Conservation (phyloP, 306 rosid species). For the Cucumis melo region DNA sequence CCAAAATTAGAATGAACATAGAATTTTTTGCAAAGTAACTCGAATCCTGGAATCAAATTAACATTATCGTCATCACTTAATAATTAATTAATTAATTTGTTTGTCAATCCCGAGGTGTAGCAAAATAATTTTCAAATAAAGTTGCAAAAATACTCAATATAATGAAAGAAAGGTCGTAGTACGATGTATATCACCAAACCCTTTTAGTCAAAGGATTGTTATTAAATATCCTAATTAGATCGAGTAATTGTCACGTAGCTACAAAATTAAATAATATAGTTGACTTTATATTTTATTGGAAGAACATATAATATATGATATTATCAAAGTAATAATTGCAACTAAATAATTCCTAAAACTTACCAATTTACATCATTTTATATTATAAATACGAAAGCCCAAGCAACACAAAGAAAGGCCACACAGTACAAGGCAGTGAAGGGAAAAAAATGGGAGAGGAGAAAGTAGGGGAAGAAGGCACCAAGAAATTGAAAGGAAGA, state of each 20-base stretch:
- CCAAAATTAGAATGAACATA: no score
- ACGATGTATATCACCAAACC: no score
- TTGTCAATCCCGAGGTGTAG: no score
- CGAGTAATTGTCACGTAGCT: background rate
- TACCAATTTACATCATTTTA: background rate
- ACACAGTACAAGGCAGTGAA: background rate
- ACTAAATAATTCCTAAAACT: background rate
- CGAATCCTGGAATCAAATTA: background rate
- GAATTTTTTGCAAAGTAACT: background rate
- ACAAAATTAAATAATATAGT: background rate
- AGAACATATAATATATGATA: background rate
- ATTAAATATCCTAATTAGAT: no score
- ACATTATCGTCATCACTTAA: no score
- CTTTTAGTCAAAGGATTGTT: no score
- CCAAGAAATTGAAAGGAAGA: constrained; percentile 12
- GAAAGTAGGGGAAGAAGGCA: background rate
- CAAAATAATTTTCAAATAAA: no score
- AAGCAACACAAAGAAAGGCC: background rate
- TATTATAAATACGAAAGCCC: background rate
- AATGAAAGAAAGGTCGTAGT: no score
- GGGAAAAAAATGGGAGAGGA: background rate
- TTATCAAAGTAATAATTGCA: background rate
- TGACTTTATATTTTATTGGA: background rate
- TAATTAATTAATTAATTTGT: no score
- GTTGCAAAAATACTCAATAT: no score